Conservation (phyloP, 345 rosid species). For the Populus alba region DNA sequence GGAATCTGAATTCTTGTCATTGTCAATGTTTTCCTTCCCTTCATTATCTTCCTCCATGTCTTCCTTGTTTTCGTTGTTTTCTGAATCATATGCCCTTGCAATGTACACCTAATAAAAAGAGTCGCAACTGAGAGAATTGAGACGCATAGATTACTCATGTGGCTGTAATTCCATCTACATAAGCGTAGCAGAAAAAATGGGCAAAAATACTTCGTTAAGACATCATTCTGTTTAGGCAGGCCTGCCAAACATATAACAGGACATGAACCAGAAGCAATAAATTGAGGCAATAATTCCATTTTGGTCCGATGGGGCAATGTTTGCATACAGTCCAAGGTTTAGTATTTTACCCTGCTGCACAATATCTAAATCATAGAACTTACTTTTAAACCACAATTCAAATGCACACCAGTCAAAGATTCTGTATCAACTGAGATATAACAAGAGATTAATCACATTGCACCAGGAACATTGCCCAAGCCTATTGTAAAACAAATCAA, state of each 20-base stretch:
- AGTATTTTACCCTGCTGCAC: no score
- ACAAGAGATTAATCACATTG: no score
- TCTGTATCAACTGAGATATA: no score
- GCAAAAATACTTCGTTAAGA: neutral
- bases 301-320: no score
- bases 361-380: no score
- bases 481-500: neutral
- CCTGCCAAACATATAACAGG: no score
- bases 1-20: slow-evolving; percentile 11
- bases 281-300: no score
- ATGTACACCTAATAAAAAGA: slow-evolving; percentile 33
- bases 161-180: neutral
- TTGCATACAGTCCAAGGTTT: no score
- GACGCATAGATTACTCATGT: neutral
- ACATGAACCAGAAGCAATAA: no score
- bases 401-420: no score
- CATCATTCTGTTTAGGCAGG: no score
- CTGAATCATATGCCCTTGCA: slow-evolving; percentile 36
- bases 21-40: neutral
- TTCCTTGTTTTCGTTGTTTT: slow-evolving; percentile 5
- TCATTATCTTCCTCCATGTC: slow-evolving; percentile 7
- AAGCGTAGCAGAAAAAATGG: neutral
- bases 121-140: neutral
- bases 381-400: no score
- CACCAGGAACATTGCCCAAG: neutral